A percentile compares a stretch with the other conserved stretches of the same genome.
phyloP scores from a whole-genome alignment of 2,329 filamentous ascomycete genomes.

The Scedosporium boydii region DNA sequence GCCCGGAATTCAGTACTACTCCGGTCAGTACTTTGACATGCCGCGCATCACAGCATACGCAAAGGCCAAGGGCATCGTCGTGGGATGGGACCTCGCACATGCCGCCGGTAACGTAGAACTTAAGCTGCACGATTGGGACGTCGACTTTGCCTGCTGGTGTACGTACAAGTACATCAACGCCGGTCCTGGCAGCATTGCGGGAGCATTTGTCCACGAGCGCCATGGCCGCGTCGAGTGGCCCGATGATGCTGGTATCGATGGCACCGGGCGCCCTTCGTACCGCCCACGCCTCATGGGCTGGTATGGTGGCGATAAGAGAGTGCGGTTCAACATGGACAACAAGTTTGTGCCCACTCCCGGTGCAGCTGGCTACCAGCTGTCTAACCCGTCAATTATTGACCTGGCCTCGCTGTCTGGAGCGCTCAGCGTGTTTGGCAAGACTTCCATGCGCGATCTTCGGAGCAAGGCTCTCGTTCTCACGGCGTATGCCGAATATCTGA shows the following conservation, averaged over 20 bases:
- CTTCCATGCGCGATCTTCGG: constrained; percentile 45
- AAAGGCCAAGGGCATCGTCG: constrained; percentile 56
- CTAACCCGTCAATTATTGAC: constrained; percentile 66
- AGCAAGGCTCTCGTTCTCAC: constrained; percentile 60
- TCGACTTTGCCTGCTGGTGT: constrained; percentile 89
- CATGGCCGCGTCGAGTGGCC: constrained; percentile 46
- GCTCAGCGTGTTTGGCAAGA: constrained; percentile 60
- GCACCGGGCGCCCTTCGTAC: constrained; percentile 30
- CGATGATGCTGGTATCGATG: constrained; percentile 19
- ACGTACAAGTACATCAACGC: constrained; percentile 92
- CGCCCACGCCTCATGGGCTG: constrained; percentile 66
- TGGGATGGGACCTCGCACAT: constrained; percentile 86
- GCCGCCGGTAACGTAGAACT: constrained; percentile 77
- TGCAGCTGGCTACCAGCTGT: constrained; percentile 74
- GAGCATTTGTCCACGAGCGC: constrained; percentile 68
- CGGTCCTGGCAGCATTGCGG: constrained; percentile 73
- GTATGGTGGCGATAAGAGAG: constrained; percentile 74
- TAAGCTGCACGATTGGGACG: constrained; percentile 74
- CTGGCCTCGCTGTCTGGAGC: constrained; percentile 60
- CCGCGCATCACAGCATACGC: constrained; percentile 69
- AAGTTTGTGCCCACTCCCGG: constrained; percentile 67
- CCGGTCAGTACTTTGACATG: constrained; percentile 81
- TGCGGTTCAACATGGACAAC: constrained; percentile 77
- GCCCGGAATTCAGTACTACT: constrained; percentile 87
- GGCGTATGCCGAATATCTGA: constrained; percentile 58